A percentile compares a stretch with the other conserved stretches of the same genome.
These are phyloP conservation scores for Rehmannia glutinosa DNA, from an alignment of 257 asterid species.

Conservation along the genomic window DNA sequence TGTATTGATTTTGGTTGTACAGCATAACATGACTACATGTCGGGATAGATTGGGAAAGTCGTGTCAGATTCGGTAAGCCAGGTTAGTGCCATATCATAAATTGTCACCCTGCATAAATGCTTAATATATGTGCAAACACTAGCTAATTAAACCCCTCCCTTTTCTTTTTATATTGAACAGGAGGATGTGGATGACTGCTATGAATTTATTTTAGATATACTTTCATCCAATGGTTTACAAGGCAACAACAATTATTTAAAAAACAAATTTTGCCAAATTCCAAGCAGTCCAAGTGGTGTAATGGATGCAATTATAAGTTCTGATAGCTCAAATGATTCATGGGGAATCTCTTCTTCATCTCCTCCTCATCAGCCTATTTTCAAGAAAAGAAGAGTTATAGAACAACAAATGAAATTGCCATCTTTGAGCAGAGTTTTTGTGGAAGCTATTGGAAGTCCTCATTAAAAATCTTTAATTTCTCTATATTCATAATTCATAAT, in stretches of 20 bases:
- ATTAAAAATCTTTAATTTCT: too few species aligned
- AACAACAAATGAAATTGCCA: slow-evolving; percentile 51
- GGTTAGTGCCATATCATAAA: too few species aligned
- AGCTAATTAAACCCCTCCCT: too few species aligned
- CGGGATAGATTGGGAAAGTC: too few species aligned
- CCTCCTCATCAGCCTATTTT: slow-evolving; percentile 21
- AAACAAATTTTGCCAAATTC: slow-evolving; percentile 34
- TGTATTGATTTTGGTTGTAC: too few species aligned
- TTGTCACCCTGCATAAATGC: too few species aligned
- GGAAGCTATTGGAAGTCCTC: slow-evolving; percentile 54
- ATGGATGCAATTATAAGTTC: slow-evolving; percentile 29
- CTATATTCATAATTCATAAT: too few species aligned
- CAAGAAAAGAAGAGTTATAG: slow-evolving; percentile 58
- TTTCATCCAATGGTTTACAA: slow-evolving; percentile 23
- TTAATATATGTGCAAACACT: too few species aligned
- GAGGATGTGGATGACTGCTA: slow-evolving; percentile 67
- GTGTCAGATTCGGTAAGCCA: too few species aligned
- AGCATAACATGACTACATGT: too few species aligned
- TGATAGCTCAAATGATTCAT: slow-evolving; percentile 44
- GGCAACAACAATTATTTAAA: slow-evolving; percentile 20
- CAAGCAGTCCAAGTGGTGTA: slow-evolving; percentile 32
- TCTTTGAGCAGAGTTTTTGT: slow-evolving; percentile 52
- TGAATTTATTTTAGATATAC: slow-evolving; percentile 36
- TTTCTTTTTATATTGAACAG: too few species aligned
- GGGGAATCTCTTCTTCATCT: slow-evolving; percentile 37